Percentiles rank a stretch among this genome's conserved stretches.
phyloP scores from a whole-genome alignment of 331 rosid genomes.

The Malus hybrid region DNA sequence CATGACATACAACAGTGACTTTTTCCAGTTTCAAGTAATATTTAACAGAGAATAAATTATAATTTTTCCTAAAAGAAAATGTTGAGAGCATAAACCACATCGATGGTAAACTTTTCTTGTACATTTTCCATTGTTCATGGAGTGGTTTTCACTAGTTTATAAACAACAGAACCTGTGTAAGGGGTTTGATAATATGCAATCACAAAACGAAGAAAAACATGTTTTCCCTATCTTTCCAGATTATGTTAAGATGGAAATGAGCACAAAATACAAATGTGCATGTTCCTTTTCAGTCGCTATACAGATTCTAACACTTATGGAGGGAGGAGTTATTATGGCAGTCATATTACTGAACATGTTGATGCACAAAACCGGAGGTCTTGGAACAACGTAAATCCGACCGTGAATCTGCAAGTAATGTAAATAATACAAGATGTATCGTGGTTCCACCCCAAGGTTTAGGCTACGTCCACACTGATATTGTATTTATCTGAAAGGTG shows the following conservation, averaged over 20 bases:
- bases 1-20: background rate
- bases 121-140: background rate
- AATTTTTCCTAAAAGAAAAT: background rate
- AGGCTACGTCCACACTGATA: too few species aligned
- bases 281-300: background rate
- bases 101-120: background rate
- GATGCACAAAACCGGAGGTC: too few species aligned
- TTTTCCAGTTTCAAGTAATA: background rate
- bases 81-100: background rate
- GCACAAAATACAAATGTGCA: background rate
- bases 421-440: too few species aligned
- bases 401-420: too few species aligned
- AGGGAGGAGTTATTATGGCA: background rate
- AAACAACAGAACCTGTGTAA: background rate
- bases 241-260: background rate
- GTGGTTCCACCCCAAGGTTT: too few species aligned
- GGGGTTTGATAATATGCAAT: background rate
- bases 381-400: too few species aligned
- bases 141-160: background rate
- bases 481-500: too few species aligned
- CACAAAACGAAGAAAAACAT: background rate
- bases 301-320: background rate
- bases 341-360: background rate
- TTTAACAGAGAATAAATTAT: background rate
- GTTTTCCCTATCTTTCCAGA: background rate